phyloP scores from a whole-genome alignment of 192 early-diverging fungal genomes.

The Glomus cerebriforme region DNA sequence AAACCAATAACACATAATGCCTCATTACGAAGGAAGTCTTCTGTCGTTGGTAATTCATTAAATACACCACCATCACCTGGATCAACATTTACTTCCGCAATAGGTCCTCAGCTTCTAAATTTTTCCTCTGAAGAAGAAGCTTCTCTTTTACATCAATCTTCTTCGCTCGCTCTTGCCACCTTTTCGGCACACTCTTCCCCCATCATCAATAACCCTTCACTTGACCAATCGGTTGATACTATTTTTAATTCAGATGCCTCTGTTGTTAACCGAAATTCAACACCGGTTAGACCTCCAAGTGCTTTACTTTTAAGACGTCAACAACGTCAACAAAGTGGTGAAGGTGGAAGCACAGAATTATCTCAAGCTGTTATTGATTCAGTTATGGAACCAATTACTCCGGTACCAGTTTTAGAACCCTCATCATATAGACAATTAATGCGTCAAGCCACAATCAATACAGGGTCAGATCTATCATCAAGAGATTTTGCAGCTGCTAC shows the following conservation, averaged over 20 bases:
- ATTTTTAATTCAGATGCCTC: not conserved
- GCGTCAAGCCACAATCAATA: not conserved
- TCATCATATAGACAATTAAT: constrained; percentile 6
- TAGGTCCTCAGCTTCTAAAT: not conserved
- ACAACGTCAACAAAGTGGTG: not conserved
- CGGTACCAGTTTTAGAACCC: not conserved
- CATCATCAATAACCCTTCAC: not conserved
- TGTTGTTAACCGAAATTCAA: not conserved
- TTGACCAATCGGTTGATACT: constrained; percentile 14
- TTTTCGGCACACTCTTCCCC: not conserved
- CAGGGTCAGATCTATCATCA: not conserved
- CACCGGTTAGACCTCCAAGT: not conserved
- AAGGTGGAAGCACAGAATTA: constrained; percentile 4
- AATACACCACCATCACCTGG: not conserved
- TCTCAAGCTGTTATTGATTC: constrained; percentile 15
- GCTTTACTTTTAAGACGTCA: constrained; percentile 13
- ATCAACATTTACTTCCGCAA: not conserved
- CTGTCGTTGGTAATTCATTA: not conserved
- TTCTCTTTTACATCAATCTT: not conserved
- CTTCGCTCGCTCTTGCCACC: not conserved
- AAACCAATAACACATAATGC: constrained; percentile 19
- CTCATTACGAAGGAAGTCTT: not conserved
- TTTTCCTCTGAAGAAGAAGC: not conserved
- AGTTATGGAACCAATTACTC: constrained; percentile 4
- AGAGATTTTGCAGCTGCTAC: constrained; percentile 5